Conservation (phyloP, 495 filamentous ascomycete species). For the Penicillium chermesinum region DNA sequence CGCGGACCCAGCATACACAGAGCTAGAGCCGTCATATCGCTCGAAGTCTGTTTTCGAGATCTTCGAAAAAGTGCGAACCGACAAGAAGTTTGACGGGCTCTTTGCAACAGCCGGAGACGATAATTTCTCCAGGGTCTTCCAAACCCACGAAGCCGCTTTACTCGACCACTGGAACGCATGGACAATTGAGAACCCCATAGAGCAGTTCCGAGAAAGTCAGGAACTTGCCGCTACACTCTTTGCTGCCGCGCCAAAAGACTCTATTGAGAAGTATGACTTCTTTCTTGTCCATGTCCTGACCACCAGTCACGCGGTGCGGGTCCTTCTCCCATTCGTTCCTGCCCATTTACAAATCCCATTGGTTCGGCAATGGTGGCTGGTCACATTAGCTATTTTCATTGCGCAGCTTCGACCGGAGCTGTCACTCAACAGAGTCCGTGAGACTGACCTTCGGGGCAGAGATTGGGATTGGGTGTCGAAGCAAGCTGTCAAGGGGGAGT, state of each 20-base stretch:
- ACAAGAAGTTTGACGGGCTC: constrained; percentile 49
- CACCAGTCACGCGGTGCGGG: constrained; percentile 78
- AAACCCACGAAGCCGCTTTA: constrained; percentile 61
- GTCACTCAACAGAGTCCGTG: constrained; percentile 54
- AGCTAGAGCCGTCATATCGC: constrained; percentile 39
- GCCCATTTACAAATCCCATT: constrained; percentile 64
- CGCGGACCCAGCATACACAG: constrained; percentile 64
- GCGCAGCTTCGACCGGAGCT: constrained; percentile 67
- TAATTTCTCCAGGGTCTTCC: constrained; percentile 64
- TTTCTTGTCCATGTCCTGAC: constrained; percentile 79
- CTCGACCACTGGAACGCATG: constrained; percentile 88
- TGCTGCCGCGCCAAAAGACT: constrained; percentile 49
- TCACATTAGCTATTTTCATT: constrained; percentile 73
- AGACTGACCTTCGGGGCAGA: constrained; percentile 55
- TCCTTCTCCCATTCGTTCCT: constrained; percentile 75
- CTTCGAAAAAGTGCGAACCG: constrained; percentile 50
- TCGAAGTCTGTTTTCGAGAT: constrained; percentile 60
- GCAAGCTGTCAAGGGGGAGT: constrained; percentile 58
- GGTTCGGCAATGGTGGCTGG: constrained; percentile 83
- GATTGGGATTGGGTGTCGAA: constrained; percentile 73
- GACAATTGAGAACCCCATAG: constrained; percentile 57
- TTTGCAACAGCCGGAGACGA: constrained; percentile 53
- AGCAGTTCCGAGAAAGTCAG: constrained; percentile 74
- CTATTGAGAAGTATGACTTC: constrained; percentile 63
- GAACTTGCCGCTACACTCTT: constrained; percentile 69